Percentiles rank a stretch among this genome's conserved stretches.
Conservation (phyloP, 169 alveolate species). For the Cryptosporidium meleagridis region DNA sequence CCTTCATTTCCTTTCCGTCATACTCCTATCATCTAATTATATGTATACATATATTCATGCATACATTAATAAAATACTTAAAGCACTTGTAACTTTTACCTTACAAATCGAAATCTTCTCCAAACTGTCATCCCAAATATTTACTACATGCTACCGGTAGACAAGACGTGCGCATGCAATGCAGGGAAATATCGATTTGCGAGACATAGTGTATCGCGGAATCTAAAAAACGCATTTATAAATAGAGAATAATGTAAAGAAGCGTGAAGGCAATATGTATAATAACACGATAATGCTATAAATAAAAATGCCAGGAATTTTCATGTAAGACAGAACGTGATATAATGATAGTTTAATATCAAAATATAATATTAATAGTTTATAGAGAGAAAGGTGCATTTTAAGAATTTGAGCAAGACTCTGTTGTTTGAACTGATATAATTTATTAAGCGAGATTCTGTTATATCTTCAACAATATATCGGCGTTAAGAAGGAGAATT, state of each 20-base stretch:
- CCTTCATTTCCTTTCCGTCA: neutral
- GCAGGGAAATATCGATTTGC: neutral
- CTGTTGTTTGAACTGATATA: neutral
- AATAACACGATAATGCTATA: neutral
- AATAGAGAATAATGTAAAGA: neutral
- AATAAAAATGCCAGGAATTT: slow-evolving; percentile 1
- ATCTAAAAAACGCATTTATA: neutral
- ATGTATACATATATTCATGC: neutral
- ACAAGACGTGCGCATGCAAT: slow-evolving; percentile 12
- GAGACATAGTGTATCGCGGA: slow-evolving; percentile 17
- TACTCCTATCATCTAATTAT: neutral
- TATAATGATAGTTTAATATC: neutral
- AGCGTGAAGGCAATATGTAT: neutral
- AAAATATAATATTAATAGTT: slow-evolving; percentile 5
- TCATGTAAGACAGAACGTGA: slow-evolving; percentile 76
- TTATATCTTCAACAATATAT: neutral
- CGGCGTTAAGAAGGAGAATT: neutral
- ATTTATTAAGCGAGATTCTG: neutral
- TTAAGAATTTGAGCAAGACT: neutral
- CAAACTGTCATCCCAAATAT: neutral
- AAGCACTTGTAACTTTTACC: too few relatives aligned
- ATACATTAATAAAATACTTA: neutral
- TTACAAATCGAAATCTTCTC: neutral
- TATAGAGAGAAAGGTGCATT: neutral
- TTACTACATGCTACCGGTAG: slow-evolving; percentile 2